Percentiles rank a stretch among this genome's conserved stretches.
phyloP scores from a whole-genome alignment of 2,329 filamentous ascomycete genomes.

The Herpomyces periplanetae region DNA sequence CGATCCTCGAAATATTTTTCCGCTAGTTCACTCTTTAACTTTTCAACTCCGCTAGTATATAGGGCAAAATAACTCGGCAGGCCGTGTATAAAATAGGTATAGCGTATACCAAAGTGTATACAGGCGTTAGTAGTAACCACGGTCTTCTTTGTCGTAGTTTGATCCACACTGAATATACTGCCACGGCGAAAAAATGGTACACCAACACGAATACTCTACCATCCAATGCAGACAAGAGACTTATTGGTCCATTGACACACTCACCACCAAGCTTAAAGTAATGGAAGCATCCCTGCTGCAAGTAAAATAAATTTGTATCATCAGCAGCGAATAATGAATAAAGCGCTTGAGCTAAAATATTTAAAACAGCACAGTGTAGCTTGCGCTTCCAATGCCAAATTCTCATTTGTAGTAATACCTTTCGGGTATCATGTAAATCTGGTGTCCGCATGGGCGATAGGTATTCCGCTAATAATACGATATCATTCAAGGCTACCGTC shows the following conservation, averaged over 20 bases:
- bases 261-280: slow-evolving; percentile 46
- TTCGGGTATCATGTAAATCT: slow-evolving; percentile 21
- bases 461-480: slow-evolving; percentile 30
- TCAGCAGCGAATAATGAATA: slow-evolving; percentile 70
- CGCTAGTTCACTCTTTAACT: slow-evolving; percentile 12
- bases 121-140: neutral
- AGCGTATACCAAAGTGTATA: slow-evolving; percentile 14
- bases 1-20: too few relatives aligned
- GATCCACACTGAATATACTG: slow-evolving; percentile 52
- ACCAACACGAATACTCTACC: slow-evolving; percentile 35
- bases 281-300: slow-evolving; percentile 60
- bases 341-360: slow-evolving; percentile 79
- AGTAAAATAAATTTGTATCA: slow-evolving; percentile 9
- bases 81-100: slow-evolving; percentile 29
- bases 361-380: slow-evolving; percentile 45
- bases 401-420: slow-evolving; percentile 25
- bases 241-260: slow-evolving; percentile 35
- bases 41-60: slow-evolving; percentile 25
- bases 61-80: slow-evolving; percentile 35
- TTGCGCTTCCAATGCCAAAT: slow-evolving; percentile 65
- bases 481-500: slow-evolving; percentile 88
- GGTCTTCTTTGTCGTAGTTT: slow-evolving; percentile 6
- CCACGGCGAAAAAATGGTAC: slow-evolving; percentile 79
- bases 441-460: slow-evolving; percentile 28
- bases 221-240: slow-evolving; percentile 43